A percentile compares a stretch with the other conserved stretches of the same genome.
Conservation (phyloP, 1,284 basidiomycete genomes). For the Porodaedalea pini region DNA sequence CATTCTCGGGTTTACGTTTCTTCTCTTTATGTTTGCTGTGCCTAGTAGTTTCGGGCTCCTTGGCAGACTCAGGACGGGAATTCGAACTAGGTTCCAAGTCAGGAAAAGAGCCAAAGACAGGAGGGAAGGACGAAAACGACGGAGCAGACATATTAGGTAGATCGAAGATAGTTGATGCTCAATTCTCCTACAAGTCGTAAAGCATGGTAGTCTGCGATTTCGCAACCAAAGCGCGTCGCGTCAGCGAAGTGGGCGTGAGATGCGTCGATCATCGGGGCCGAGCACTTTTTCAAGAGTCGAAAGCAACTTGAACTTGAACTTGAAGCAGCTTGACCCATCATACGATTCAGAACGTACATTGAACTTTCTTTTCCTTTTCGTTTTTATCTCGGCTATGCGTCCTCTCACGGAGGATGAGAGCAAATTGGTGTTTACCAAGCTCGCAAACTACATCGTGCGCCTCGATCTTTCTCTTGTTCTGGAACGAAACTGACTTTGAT, state of each 20-base stretch:
- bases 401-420: slow-evolving; percentile 85
- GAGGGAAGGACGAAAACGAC: slow-evolving; percentile 25
- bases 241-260: not conserved
- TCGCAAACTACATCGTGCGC: slow-evolving; percentile 83
- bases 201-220: not conserved
- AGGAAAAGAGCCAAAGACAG: slow-evolving; percentile 24
- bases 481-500: slow-evolving; percentile 6
- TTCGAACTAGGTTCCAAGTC: slow-evolving; percentile 20
- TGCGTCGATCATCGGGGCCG: not conserved
- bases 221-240: not conserved
- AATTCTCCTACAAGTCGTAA: too few relatives aligned
- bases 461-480: not conserved
- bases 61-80: not conserved
- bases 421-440: slow-evolving; percentile 83
- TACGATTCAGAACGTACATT: too few relatives aligned
- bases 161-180: too few relatives aligned
- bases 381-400: slow-evolving; percentile 48
- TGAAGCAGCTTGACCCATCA: too few relatives aligned
- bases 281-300: not conserved
- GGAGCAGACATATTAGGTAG: slow-evolving; percentile 19
- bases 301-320: not conserved
- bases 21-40: not conserved
- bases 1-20: slow-evolving; percentile 5
- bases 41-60: slow-evolving; percentile 7
- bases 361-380: too few relatives aligned